Percentiles rank a stretch among this genome's conserved stretches.
phyloP scores from a whole-genome alignment of 225 moss, liverwort and hornwort genomes.

The Lunularia cruciata region DNA sequence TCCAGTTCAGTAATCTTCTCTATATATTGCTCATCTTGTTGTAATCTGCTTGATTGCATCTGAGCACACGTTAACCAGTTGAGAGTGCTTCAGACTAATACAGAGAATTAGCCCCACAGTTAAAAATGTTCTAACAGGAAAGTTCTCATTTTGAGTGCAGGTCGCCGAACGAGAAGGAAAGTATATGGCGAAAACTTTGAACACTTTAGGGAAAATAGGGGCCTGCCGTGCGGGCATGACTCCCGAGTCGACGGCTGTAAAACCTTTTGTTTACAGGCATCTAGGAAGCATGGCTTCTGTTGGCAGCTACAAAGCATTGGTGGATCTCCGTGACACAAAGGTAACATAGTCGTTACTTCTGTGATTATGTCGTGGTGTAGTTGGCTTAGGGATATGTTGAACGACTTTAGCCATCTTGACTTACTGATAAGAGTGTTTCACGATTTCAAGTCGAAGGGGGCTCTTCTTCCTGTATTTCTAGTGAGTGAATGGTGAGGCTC shows the following conservation, averaged over 20 bases:
- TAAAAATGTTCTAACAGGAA: too few relatives aligned
- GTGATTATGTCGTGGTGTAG: background rate
- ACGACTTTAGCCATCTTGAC: background rate
- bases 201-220: slow-evolving; percentile 46
- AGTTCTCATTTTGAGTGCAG: too few relatives aligned
- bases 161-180: slow-evolving; percentile 90
- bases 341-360: slow-evolving; percentile 7
- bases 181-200: slow-evolving; percentile 68
- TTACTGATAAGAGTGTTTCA: background rate
- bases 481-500: too few relatives aligned
- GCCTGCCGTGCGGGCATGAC: slow-evolving; percentile 34
- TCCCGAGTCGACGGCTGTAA: slow-evolving; percentile 18
- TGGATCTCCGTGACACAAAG: slow-evolving; percentile 70
- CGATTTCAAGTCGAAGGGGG: background rate
- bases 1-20: too few relatives aligned
- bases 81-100: too few relatives aligned
- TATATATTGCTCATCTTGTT: too few relatives aligned
- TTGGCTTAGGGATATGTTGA: too few relatives aligned
- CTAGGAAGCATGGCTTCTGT: slow-evolving; percentile 89
- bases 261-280: slow-evolving; percentile 79
- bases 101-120: too few relatives aligned
- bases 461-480: too few relatives aligned
- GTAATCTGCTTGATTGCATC: too few relatives aligned
- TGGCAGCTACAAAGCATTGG: slow-evolving; percentile 79
- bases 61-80: too few relatives aligned